A percentile compares a stretch with the other conserved stretches of the same genome.
phyloP scores from a whole-genome alignment of 2,329 filamentous ascomycete genomes.

The Hawksworthiomyces lignivorus region DNA sequence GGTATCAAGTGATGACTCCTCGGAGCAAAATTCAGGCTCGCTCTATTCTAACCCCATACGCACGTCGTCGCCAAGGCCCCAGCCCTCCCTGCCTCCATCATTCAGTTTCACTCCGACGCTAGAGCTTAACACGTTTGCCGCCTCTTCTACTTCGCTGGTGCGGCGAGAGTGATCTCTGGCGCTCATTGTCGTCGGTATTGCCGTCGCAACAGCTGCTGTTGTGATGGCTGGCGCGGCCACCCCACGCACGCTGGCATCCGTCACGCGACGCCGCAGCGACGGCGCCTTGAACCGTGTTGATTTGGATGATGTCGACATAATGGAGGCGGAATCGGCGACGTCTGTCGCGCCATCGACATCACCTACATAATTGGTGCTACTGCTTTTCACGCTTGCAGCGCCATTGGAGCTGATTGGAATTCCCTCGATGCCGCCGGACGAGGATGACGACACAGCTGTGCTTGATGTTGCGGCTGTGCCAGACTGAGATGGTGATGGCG shows the following conservation, averaged over 20 bases:
- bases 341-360: constrained; percentile 9
- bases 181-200: constrained; percentile 7
- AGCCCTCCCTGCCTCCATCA: constrained; percentile 50
- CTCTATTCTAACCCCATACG: constrained; percentile 73
- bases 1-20: too few relatives aligned
- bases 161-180: constrained; percentile 27
- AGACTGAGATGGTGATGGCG: constrained; percentile 7
- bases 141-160: constrained; percentile 36
- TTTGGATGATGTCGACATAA: constrained; percentile 39
- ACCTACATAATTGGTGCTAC: constrained; percentile 9
- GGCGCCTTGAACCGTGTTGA: constrained; percentile 32
- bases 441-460: constrained; percentile 3
- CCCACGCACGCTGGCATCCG: constrained; percentile 12
- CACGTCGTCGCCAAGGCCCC: constrained; percentile 77
- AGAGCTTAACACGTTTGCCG: constrained; percentile 29
- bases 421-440: too few relatives aligned
- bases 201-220: constrained; percentile 1
- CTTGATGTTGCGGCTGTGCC: constrained; percentile 3
- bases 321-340: constrained; percentile 35
- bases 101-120: constrained; percentile 44
- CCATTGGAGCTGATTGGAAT: not conserved
- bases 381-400: constrained; percentile 9
- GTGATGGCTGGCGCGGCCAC: constrained; percentile 8
- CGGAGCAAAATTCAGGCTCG: too few relatives aligned
- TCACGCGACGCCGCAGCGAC: constrained; percentile 31